phyloP scores from a whole-genome alignment of 1,139 yeast species.

The Scheffersomyces quercinus region DNA sequence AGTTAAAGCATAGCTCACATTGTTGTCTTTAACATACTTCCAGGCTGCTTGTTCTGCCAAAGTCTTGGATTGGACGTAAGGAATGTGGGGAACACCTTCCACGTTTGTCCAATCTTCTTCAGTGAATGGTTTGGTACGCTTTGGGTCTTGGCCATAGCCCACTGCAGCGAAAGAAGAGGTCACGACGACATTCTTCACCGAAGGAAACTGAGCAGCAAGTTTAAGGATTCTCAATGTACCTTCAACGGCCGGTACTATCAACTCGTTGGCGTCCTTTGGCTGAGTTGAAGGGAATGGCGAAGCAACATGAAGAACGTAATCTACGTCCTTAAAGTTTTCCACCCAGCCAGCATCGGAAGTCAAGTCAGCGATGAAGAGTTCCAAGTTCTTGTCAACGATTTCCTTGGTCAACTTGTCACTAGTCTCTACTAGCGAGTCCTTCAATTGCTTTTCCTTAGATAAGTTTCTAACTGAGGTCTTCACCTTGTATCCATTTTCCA shows the following conservation, averaged over 20 bases:
- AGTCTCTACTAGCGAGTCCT: constrained; percentile 1
- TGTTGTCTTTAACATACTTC: constrained; percentile 8
- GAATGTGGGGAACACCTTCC: background rate
- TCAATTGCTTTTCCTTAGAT: constrained; percentile 2
- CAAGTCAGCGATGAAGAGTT: constrained; percentile 13
- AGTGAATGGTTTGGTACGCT: background rate
- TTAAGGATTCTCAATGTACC: constrained; percentile 30
- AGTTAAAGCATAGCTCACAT: constrained; percentile 6
- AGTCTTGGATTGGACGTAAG: constrained; percentile 8
- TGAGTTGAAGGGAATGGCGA: constrained; percentile 10
- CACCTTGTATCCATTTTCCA: constrained; percentile 8
- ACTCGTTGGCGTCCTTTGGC: constrained; percentile 5
- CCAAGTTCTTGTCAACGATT: background rate
- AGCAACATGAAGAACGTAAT: constrained; percentile 17
- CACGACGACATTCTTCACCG: constrained; percentile 50
- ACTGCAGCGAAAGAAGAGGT: constrained; percentile 60
- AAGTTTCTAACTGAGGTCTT: constrained; percentile 9
- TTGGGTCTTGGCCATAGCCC: background rate
- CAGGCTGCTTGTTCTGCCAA: constrained; percentile 14
- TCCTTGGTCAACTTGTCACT: constrained; percentile 2
- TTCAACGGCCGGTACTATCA: constrained; percentile 28
- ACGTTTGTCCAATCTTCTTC: background rate
- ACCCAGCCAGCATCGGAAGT: constrained; percentile 14
- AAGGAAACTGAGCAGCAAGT: constrained; percentile 37
- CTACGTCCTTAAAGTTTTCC: constrained; percentile 12